Conservation (phyloP, 306 rosid genomes). For the Cicer cuneatum region DNA sequence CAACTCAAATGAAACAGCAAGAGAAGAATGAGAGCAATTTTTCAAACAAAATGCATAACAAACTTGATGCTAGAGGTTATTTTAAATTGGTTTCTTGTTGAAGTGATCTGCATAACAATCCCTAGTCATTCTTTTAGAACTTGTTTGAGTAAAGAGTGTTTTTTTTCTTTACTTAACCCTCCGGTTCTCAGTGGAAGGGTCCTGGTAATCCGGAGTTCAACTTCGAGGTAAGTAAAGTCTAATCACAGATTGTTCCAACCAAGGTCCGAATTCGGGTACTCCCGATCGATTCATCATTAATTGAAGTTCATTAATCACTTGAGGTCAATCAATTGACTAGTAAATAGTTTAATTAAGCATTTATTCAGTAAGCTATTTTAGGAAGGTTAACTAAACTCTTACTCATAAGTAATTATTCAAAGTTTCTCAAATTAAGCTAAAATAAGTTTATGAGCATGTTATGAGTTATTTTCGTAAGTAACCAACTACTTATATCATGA, state of each 20-base stretch:
- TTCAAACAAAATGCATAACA: slow-evolving; percentile 35
- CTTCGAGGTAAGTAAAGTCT: too few relatives aligned
- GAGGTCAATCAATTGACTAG: too few relatives aligned
- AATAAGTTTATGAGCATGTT: not conserved
- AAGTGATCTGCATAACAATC: not conserved
- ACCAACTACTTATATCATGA: not conserved
- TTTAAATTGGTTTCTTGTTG: slow-evolving; percentile 16
- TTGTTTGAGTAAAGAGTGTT: too few relatives aligned
- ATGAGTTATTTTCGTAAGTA: not conserved
- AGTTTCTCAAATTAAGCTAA: not conserved
- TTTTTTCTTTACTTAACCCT: too few relatives aligned
- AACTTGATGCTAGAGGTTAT: slow-evolving; percentile 49
- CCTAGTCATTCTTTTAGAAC: not conserved
- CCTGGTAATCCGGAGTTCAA: too few relatives aligned
- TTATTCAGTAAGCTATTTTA: not conserved
- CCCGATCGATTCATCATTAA: not conserved
- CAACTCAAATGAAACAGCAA: slow-evolving; percentile 38
- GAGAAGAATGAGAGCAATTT: slow-evolving; percentile 38
- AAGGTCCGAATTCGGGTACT: too few relatives aligned
- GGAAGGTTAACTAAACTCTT: not conserved
- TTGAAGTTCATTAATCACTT: not conserved
- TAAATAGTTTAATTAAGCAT: not conserved
- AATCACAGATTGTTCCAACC: too few relatives aligned
- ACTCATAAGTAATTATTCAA: not conserved
- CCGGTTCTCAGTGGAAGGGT: too few relatives aligned